Base-by-base conservation (phyloP, 371 early-diverging fungal species). In the Rhizopus delemar region DNA sequence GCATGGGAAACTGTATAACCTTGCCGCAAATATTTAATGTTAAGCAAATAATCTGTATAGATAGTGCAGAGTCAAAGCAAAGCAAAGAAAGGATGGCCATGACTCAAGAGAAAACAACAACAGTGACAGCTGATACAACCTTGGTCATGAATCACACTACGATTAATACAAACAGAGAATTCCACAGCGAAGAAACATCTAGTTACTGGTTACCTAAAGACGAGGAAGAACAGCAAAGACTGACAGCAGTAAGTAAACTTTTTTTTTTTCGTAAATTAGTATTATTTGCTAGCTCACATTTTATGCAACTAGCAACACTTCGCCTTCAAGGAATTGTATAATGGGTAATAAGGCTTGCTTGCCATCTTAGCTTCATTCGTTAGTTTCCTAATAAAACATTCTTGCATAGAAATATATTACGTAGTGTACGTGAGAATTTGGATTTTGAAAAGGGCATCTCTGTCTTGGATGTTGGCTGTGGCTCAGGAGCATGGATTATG, bases 381-480 rank as follows among this genome's bases (percentile, higher is more conserved):
- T 22, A 31, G 16, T 33, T 51, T 51, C n/a, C 51, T 29, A n/a
- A 15, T 28, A 34, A 51, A 3, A 33, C 43, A 16, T 2, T 43
- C 3, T 51, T 41, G 15, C 15, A 38, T 54, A 74, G 71, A 31
- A 74, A 74, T 53, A 43, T 70, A 15, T 56, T 74, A 51, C 64
- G 64, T 4, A 57, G 51, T 31, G 59, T 73, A 3, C 7, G 46
- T n/a, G 13, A 46, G 12, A 15, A 53, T 12, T 9, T 65, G 5
- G 31, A 55, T 11, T 46, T 35, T 1, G 15, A 54, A 15, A 46
- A 51, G 8, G 59, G 59, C n/a, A 62, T 63, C 5, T 63, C 66
- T 41, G 66, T 73, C 7, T 43, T 77, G 3, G 77, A 77, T 45
- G 68, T 77, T 33, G 77, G 77, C 2, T 65, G 70, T 69, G 77